phyloP scores from a whole-genome alignment of 1,284 basidiomycete species.

The Hypsizygus ulmarius region DNA sequence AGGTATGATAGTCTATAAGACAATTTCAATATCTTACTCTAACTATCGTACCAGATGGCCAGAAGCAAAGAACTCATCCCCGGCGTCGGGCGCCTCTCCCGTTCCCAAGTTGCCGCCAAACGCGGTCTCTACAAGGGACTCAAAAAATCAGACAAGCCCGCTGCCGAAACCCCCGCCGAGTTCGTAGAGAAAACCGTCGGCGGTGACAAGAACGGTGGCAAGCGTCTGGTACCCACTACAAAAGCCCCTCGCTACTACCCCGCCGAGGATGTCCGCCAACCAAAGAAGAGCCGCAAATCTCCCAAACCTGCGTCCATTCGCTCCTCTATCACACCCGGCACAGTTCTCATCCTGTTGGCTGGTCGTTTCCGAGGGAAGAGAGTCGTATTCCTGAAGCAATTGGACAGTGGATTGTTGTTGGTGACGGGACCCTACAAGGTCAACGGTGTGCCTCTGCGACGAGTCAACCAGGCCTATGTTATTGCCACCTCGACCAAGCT shows the following conservation, averaged over 20 bases:
- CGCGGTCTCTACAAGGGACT: constrained; percentile 78
- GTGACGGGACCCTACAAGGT: constrained; percentile 98
- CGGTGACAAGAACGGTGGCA: constrained; percentile 90
- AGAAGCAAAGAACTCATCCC: constrained; percentile 87
- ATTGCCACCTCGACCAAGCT: constrained; percentile 98
- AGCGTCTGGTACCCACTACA: constrained; percentile 79
- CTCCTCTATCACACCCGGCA: constrained; percentile 89
- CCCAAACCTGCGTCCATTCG: constrained; percentile 79
- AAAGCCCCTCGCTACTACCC: constrained; percentile 98
- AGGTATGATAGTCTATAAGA: constrained; percentile 30
- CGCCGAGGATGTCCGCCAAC: constrained; percentile 88
- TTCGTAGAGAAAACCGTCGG: constrained; percentile 83
- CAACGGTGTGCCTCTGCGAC: constrained; percentile 97
- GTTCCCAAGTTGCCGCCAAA: constrained; percentile 78
- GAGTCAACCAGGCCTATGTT: constrained; percentile 99
- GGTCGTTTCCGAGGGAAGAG: constrained; percentile 99
- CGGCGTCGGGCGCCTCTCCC: constrained; percentile 82
- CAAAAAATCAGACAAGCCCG: constrained; percentile 75
- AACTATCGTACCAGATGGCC: constrained; percentile 68
- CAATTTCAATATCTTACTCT: constrained; percentile 10
- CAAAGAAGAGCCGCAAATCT: constrained; percentile 91
- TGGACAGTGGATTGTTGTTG: constrained; percentile 90
- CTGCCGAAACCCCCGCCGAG: constrained; percentile 55
- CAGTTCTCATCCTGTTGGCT: constrained; percentile 95
- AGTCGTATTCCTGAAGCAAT: constrained; percentile 97